Percentiles rank a stretch among this genome's conserved stretches.
These are phyloP conservation scores for Apiotrichum gamsii DNA, from an alignment of 1,284 basidiomycete genomes.

Conservation along the genomic window DNA sequence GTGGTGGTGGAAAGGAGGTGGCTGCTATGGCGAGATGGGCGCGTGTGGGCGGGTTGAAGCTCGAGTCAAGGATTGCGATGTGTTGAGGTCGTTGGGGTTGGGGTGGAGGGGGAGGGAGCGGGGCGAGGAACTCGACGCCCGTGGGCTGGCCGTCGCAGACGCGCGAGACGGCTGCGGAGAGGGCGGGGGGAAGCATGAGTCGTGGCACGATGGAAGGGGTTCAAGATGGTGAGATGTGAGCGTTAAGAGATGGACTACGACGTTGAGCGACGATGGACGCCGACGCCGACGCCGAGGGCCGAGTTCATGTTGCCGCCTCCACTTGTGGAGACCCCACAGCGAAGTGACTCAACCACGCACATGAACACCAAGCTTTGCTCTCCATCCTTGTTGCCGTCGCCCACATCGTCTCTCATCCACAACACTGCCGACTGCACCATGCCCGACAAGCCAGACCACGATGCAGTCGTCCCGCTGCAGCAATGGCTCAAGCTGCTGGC, in stretches of 20 bases:
- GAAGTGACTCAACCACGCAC: too few relatives aligned
- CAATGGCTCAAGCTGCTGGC: conserved; percentile 68
- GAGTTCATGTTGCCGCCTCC: too few relatives aligned
- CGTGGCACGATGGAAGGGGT: background rate
- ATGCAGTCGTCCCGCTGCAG: conserved; percentile 55
- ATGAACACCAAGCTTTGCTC: too few relatives aligned
- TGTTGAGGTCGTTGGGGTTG: conserved; percentile 9
- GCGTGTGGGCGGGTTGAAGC: conserved; percentile 86
- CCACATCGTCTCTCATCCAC: background rate
- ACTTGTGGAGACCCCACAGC: background rate
- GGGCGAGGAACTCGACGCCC: conserved; percentile 25
- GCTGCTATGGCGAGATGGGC: conserved; percentile 76
- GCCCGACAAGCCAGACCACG: conserved; percentile 14
- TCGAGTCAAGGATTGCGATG: conserved; percentile 71
- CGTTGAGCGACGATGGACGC: too few relatives aligned
- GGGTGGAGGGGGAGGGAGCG: background rate
- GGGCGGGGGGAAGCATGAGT: background rate
- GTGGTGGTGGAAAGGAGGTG: conserved; percentile 21
- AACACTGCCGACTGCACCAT: too few relatives aligned
- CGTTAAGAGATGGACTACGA: too few relatives aligned
- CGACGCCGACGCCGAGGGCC: too few relatives aligned
- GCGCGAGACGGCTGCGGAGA: background rate
- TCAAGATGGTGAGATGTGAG: too few relatives aligned
- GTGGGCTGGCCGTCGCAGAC: background rate
- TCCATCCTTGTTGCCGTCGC: background rate